These are phyloP conservation scores for Crithidia expoeki DNA, from an alignment of 208 protist species.

Conservation along the genomic window DNA sequence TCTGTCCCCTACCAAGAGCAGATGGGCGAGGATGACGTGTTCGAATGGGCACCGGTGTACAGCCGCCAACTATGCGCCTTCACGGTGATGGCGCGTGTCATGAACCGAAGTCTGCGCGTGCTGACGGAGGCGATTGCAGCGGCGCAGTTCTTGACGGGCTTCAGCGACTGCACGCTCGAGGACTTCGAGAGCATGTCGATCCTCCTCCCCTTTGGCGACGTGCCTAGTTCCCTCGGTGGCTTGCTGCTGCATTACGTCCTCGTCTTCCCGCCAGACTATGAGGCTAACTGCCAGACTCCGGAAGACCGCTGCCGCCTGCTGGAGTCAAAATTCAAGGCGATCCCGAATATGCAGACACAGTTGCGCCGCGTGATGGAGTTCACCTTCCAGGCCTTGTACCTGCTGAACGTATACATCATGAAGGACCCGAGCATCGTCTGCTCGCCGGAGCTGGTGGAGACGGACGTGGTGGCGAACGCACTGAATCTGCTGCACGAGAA, in stretches of 20 bases:
- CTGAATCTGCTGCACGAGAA: conserved; percentile 67
- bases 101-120: conserved; percentile 80
- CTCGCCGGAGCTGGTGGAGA: conserved; percentile 30
- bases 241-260: conserved; percentile 89
- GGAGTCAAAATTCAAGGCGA: conserved; percentile 66
- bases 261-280: conserved; percentile 84
- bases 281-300: conserved; percentile 60
- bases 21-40: conserved; percentile 31
- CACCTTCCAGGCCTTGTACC: conserved; percentile 74
- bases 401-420: conserved; percentile 73
- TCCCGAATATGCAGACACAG: conserved; percentile 63
- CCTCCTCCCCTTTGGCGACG: conserved; percentile 72
- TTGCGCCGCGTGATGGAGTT: conserved; percentile 82
- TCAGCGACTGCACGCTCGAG: conserved; percentile 60
- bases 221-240: conserved; percentile 75
- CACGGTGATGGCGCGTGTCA: conserved; percentile 75
- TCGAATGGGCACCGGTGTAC: conserved; percentile 87
- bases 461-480: conserved; percentile 51
- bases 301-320: conserved; percentile 68
- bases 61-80: conserved; percentile 86
- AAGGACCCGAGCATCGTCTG: conserved; percentile 39
- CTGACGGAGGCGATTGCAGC: conserved; percentile 83
- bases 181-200: conserved; percentile 60
- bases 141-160: conserved; percentile 64
- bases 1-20: conserved; percentile 65